Percentiles rank a stretch among this genome's conserved stretches.
Evolutionary conservation across 2,329 filamentous ascomycete genomes (phyloP).

Genomic region (Aphanocladium album): DNA sequence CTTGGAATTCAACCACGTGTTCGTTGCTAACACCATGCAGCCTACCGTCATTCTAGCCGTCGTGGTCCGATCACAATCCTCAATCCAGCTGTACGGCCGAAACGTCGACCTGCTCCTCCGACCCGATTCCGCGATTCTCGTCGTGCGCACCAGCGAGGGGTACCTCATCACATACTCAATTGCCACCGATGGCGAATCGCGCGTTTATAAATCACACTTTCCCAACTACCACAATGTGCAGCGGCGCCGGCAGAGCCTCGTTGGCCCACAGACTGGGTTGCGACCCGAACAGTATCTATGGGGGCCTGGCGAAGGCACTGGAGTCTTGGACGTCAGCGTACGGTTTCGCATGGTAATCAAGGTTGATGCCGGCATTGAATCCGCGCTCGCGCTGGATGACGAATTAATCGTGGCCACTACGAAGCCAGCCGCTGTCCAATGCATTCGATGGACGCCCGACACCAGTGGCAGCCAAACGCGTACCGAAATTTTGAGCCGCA

Average conservation of each 20-base stretch:
- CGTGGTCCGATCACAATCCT: constrained; percentile 74
- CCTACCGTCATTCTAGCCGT: constrained; percentile 84
- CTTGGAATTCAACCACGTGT: not conserved
- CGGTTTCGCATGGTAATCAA: constrained; percentile 97
- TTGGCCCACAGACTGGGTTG: constrained; percentile 49
- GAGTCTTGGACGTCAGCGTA: constrained; percentile 80
- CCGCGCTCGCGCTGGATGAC: constrained; percentile 82
- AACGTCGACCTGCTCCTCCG: constrained; percentile 82
- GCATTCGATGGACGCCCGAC: constrained; percentile 90
- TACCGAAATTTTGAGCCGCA: constrained; percentile 83
- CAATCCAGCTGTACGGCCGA: constrained; percentile 74
- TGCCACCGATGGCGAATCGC: constrained; percentile 73
- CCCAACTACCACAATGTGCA: constrained; percentile 61
- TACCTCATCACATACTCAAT: constrained; percentile 94
- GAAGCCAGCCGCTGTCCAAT: constrained; percentile 92
- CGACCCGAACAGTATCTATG: constrained; percentile 60
- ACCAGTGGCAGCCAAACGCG: constrained; percentile 76
- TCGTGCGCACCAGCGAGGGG: constrained; percentile 78
- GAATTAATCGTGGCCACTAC: constrained; percentile 87
- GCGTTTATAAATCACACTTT: constrained; percentile 82
- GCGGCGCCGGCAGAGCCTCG: constrained; percentile 56
- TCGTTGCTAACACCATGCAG: constrained; percentile 38
- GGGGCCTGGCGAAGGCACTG: constrained; percentile 75
- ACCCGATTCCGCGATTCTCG: constrained; percentile 86
- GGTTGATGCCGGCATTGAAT: constrained; percentile 90